Conservation (phyloP, 2,329 filamentous ascomycete genomes). For the Canariomyces notabilis region DNA sequence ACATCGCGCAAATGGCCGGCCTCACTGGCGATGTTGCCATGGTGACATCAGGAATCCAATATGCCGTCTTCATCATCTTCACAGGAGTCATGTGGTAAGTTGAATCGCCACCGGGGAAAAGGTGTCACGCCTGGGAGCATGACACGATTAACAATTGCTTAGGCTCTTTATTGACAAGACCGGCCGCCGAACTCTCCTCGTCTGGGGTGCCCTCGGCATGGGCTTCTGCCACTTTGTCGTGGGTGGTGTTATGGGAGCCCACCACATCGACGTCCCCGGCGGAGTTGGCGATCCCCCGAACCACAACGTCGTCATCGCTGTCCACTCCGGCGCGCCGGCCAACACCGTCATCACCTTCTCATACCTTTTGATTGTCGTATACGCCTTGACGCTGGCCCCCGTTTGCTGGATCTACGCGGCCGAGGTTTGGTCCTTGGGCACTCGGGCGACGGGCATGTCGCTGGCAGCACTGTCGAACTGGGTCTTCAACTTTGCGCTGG, state of each 20-base stretch:
- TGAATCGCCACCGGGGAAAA: not conserved
- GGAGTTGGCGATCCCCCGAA: slow-evolving; percentile 29
- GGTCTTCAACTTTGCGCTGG: slow-evolving; percentile 54
- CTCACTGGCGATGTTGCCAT: slow-evolving; percentile 43
- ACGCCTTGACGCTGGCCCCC: slow-evolving; percentile 58
- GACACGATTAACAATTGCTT: not conserved
- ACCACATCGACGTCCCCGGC: slow-evolving; percentile 31
- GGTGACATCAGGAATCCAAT: slow-evolving; percentile 41
- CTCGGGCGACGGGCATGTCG: slow-evolving; percentile 55
- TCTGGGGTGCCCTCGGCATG: slow-evolving; percentile 24
- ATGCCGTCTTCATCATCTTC: slow-evolving; percentile 43
- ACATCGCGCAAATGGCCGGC: slow-evolving; percentile 56
- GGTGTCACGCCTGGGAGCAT: not conserved
- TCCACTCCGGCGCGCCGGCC: slow-evolving; percentile 45
- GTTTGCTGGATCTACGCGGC: slow-evolving; percentile 62
- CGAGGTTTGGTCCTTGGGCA: slow-evolving; percentile 59
- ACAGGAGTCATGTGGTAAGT: slow-evolving; percentile 37
- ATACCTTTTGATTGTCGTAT: slow-evolving; percentile 59
- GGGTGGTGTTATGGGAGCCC: slow-evolving; percentile 39
- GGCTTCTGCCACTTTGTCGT: slow-evolving; percentile 37
- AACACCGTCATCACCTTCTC: slow-evolving; percentile 61
- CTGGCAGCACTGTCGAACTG: slow-evolving; percentile 49
- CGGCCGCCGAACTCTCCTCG: slow-evolving; percentile 24
- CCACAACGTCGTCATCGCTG: slow-evolving; percentile 48
- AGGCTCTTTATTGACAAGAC: slow-evolving; percentile 38